These are phyloP conservation scores for Naganishia sp. DNA, from an alignment of 1,284 basidiomycete genomes.

Conservation along the genomic window DNA sequence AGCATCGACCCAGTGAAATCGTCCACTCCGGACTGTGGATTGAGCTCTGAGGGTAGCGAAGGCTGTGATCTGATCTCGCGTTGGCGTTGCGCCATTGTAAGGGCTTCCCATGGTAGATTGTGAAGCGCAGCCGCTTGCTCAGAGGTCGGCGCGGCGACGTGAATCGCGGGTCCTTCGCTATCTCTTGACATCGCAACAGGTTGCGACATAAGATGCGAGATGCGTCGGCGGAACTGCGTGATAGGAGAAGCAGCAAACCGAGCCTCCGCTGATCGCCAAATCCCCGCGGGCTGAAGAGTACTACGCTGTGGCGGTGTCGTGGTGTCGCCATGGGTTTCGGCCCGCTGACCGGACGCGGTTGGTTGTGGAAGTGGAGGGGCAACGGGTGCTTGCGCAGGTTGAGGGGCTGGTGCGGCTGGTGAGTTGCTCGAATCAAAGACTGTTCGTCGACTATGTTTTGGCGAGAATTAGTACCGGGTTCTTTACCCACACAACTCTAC, in stretches of 20 bases:
- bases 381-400: constrained; percentile 10
- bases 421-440: constrained; percentile 19
- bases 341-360: not conserved
- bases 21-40: no score
- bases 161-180: constrained; percentile 14
- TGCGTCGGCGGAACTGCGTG: constrained; percentile 7
- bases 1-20: not conserved
- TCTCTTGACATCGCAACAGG: not conserved
- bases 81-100: constrained; percentile 22
- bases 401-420: constrained; percentile 24
- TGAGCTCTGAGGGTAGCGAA: not conserved
- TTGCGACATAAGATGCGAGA: constrained; percentile 1
- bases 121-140: constrained; percentile 15
- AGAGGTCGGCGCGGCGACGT: constrained; percentile 13
- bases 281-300: constrained; percentile 8
- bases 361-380: not conserved
- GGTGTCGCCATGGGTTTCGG: not conserved
- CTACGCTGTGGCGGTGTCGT: not conserved
- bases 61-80: constrained; percentile 10
- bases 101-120: constrained; percentile 17
- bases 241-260: constrained; percentile 11
- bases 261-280: constrained; percentile 1
- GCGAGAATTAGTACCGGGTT: constrained; percentile 29
- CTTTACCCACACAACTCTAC: constrained; percentile 41
- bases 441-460: constrained; percentile 68